Conservation (phyloP, 768 basidiomycete species). For the Auriscalpium vulgare region DNA sequence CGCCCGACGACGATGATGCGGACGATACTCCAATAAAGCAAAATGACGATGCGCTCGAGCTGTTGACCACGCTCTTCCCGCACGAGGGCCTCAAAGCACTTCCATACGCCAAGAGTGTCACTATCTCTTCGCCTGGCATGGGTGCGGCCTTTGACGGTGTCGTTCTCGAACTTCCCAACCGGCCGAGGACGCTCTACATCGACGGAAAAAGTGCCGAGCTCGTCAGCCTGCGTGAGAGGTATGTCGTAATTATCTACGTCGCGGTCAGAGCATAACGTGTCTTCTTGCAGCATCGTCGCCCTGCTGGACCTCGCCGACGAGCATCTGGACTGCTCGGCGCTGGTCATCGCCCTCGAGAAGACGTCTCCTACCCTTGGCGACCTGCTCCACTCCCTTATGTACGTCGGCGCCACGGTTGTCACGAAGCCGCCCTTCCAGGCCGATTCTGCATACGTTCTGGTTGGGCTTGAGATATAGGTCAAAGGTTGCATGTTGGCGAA, state of each 20-base stretch:
- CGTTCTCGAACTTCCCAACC: conserved; percentile 64
- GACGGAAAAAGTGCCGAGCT: conserved; percentile 76
- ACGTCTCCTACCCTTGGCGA: conserved; percentile 62
- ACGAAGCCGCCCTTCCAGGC: conserved; percentile 73
- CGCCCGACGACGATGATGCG: conserved; percentile 59
- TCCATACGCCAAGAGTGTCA: conserved; percentile 68
- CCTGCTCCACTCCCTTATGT: conserved; percentile 85
- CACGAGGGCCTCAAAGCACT: conserved; percentile 57
- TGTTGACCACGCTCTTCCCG: conserved; percentile 75
- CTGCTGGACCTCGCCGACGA: conserved; percentile 86
- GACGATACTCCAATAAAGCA: conserved; percentile 34
- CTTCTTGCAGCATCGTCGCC: conserved; percentile 59
- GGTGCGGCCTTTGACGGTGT: conserved; percentile 70
- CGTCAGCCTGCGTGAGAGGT: conserved; percentile 82
- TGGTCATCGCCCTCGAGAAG: conserved; percentile 76
- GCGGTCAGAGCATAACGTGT: neutral
- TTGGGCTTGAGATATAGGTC: conserved; percentile 64
- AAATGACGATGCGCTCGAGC: conserved; percentile 61
- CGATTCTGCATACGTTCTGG: conserved; percentile 71
- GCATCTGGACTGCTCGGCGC: conserved; percentile 63
- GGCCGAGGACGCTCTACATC: conserved; percentile 73
- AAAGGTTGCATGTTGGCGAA: no score
- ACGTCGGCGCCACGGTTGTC: conserved; percentile 82
- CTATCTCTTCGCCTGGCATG: conserved; percentile 61
- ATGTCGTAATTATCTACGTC: conserved; percentile 12